Evolutionary conservation across 2,329 filamentous ascomycete species (phyloP).

Genomic region (Trichoderma oligosporum): DNA sequence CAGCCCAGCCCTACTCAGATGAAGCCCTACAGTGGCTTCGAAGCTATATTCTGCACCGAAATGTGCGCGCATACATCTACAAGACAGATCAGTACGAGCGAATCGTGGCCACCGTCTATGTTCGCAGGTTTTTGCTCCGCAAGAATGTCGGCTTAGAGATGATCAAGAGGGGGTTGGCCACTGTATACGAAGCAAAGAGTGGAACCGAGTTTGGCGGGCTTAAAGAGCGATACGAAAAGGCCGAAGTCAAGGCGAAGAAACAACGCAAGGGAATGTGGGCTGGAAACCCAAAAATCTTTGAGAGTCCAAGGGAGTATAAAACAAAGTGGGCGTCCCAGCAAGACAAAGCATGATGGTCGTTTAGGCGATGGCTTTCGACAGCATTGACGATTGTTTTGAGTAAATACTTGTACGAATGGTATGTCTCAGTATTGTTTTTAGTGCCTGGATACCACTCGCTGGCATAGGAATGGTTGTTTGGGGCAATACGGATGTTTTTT

Average conservation of each 20-base stretch:
- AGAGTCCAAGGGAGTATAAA: constrained; percentile 89
- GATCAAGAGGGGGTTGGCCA: constrained; percentile 79
- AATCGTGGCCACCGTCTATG: constrained; percentile 79
- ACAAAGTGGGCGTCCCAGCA: constrained; percentile 35
- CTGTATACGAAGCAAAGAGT: constrained; percentile 87
- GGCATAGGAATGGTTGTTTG: neutral
- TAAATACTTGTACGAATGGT: neutral
- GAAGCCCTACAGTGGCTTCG: constrained; percentile 83
- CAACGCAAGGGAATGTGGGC: constrained; percentile 73
- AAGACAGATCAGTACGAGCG: constrained; percentile 88
- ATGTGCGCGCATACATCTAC: constrained; percentile 79
- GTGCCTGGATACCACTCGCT: neutral
- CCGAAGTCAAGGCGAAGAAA: constrained; percentile 63
- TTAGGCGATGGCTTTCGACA: neutral
- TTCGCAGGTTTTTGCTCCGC: constrained; percentile 64
- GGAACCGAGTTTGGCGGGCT: constrained; percentile 83
- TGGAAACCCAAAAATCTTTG: constrained; percentile 57
- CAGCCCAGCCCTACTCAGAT: constrained; percentile 75
- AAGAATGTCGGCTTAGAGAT: constrained; percentile 86
- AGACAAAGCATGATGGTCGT: neutral
- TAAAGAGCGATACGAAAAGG: constrained; percentile 60
- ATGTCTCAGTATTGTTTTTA: neutral
- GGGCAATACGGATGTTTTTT: neutral
- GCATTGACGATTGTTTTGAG: neutral
- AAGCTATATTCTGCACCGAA: constrained; percentile 63